Evolutionary conservation across 1,139 yeast species (phyloP).

Genomic region (Candida frijolesensis): DNA sequence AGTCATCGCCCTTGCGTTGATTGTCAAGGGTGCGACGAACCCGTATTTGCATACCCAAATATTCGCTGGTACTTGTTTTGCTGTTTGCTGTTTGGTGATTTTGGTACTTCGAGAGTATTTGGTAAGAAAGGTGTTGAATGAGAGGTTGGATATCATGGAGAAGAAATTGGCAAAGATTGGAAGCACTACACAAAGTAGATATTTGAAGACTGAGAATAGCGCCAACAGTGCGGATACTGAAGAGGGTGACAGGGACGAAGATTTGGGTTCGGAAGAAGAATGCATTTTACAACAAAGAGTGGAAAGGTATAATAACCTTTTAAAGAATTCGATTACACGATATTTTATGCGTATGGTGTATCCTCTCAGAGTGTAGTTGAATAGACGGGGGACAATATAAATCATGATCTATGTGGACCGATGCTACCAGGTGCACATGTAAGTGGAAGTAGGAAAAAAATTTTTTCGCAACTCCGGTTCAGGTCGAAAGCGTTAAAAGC

Average conservation of each 20-base stretch:
- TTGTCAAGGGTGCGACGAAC: constrained; percentile 26
- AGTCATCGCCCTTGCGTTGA: constrained; percentile 50
- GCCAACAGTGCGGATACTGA: not conserved
- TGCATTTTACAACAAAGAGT: constrained; percentile 21
- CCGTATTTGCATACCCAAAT: constrained; percentile 65
- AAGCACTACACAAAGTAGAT: constrained; percentile 12
- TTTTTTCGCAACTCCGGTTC: too few species aligned
- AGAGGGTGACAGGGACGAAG: constrained; percentile 7
- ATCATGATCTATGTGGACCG: too few species aligned
- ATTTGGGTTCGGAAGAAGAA: constrained; percentile 13
- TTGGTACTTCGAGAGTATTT: constrained; percentile 35
- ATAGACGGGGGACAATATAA: too few species aligned
- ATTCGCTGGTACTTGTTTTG: constrained; percentile 54
- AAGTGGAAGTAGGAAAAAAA: too few species aligned
- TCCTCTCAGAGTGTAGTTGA: constrained; percentile 25
- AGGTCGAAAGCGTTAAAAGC: too few species aligned
- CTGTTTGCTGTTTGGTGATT: constrained; percentile 31
- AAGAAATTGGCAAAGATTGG: constrained; percentile 7
- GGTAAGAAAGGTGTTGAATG: constrained; percentile 21
- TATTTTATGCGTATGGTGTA: constrained; percentile 24
- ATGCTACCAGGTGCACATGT: too few species aligned
- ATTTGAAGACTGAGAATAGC: constrained; percentile 10
- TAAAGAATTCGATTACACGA: constrained; percentile 12
- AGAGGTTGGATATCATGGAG: constrained; percentile 16
- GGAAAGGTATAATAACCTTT: constrained; percentile 22